A percentile compares a stretch with the other conserved stretches of the same genome.
Evolutionary conservation across 768 basidiomycete species (phyloP).

Genomic region (Royoungia palumana): DNA sequence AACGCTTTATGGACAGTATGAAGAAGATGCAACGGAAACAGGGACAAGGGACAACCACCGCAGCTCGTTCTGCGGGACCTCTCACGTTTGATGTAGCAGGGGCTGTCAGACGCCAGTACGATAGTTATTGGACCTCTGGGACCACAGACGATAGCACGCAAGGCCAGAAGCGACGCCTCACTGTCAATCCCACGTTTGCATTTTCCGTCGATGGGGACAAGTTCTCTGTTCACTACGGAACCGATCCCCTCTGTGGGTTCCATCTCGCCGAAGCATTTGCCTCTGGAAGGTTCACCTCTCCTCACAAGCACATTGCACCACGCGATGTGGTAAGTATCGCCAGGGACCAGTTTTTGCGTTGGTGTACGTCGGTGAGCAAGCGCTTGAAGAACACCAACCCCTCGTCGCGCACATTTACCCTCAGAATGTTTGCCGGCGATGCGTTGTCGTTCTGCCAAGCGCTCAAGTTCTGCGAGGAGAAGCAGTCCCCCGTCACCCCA

Average conservation of each 20-base stretch:
- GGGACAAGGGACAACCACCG: background rate
- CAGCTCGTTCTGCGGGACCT: conserved; percentile 29
- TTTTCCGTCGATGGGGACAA: conserved; percentile 27
- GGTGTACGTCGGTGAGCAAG: conserved; percentile 19
- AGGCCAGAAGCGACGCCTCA: background rate
- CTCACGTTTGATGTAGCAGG: background rate
- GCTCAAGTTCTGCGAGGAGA: conserved; percentile 14
- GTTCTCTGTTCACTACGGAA: conserved; percentile 29
- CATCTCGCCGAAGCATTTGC: conserved; percentile 28
- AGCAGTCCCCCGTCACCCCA: conserved; percentile 12
- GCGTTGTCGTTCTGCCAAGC: conserved; percentile 24
- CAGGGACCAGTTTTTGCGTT: conserved; percentile 23
- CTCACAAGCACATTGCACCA: background rate
- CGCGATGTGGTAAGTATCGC: conserved; percentile 13
- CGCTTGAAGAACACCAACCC: conserved; percentile 14
- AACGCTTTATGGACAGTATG: conserved; percentile 9
- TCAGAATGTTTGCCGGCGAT: conserved; percentile 31
- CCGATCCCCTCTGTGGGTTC: conserved; percentile 27
- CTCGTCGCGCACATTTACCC: conserved; percentile 16
- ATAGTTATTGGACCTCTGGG: conserved; percentile 23
- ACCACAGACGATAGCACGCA: conserved; percentile 6
- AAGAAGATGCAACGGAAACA: background rate
- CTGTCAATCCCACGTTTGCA: conserved; percentile 27
- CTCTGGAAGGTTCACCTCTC: conserved; percentile 6
- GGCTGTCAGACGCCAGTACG: conserved; percentile 14